Percentiles rank a stretch among this genome's conserved stretches.
Conservation (phyloP, 306 rosid genomes). For the Quercus robur region DNA sequence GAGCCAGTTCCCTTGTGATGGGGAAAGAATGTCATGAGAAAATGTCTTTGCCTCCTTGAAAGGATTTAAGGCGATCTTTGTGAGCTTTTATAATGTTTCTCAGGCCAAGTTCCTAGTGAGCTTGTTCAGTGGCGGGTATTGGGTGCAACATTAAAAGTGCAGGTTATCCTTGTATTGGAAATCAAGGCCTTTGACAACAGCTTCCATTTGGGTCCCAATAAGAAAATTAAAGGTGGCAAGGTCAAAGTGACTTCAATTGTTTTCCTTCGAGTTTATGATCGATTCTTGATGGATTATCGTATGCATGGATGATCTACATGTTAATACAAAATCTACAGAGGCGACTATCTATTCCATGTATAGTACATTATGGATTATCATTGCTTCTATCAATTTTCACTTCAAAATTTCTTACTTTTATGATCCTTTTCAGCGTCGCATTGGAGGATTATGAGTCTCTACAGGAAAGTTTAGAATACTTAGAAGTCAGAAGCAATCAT, state of each 20-base stretch:
- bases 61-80: slow-evolving; percentile 40
- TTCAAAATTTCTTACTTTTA: too few species aligned
- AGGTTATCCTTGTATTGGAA: slow-evolving; percentile 57
- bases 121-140: slow-evolving; percentile 54
- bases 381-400: too few species aligned
- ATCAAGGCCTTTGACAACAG: slow-evolving; percentile 58
- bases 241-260: not conserved
- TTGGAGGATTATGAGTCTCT: too few species aligned
- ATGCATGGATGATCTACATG: too few species aligned
- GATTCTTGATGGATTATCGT: too few species aligned
- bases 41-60: slow-evolving; percentile 34
- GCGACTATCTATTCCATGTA: too few species aligned
- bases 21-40: slow-evolving; percentile 35
- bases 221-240: not conserved
- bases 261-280: not conserved
- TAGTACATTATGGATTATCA: too few species aligned
- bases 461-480: too few species aligned
- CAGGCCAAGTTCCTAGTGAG: slow-evolving; percentile 65
- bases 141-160: slow-evolving; percentile 50
- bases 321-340: too few species aligned
- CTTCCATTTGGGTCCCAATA: slow-evolving; percentile 57
- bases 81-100: slow-evolving; percentile 49
- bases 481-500: too few species aligned
- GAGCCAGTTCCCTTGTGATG: slow-evolving; percentile 49
- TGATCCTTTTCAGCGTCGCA: too few species aligned